Conservation (phyloP, 2,329 filamentous ascomycete species). For the Ascochyta koolunga region DNA sequence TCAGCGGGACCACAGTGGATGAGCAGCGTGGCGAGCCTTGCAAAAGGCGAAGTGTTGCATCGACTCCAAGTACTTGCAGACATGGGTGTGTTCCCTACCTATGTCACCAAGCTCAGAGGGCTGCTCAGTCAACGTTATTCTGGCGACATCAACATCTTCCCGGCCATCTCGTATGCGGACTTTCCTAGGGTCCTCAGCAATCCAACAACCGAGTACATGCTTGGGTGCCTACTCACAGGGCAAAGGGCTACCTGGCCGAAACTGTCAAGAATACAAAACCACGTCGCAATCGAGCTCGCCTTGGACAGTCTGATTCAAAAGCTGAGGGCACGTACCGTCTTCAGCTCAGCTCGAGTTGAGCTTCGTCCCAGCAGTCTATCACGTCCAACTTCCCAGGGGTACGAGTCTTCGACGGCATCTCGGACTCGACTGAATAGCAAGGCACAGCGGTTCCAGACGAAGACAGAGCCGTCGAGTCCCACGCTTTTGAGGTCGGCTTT, state of each 20-base stretch:
- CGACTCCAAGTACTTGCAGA: constrained; percentile 81
- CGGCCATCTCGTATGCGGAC: constrained; percentile 75
- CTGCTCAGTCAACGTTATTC: constrained; percentile 91
- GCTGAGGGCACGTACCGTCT: constrained; percentile 71
- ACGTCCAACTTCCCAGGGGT: constrained; percentile 36
- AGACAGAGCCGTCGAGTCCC: constrained; percentile 29
- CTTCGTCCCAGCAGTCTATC: constrained; percentile 31
- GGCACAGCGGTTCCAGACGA: constrained; percentile 26
- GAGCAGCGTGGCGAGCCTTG: constrained; percentile 70
- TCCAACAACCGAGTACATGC: constrained; percentile 85
- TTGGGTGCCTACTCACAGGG: constrained; percentile 74
- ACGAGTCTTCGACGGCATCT: constrained; percentile 19
- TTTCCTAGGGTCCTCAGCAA: constrained; percentile 81
- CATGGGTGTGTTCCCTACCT: constrained; percentile 78
- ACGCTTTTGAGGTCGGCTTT: constrained; percentile 23
- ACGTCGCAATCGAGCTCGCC: constrained; percentile 86
- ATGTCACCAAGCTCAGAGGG: constrained; percentile 77
- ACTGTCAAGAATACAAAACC: constrained; percentile 81
- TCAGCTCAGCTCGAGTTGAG: constrained; percentile 66
- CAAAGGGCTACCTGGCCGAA: constrained; percentile 93
- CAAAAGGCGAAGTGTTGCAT: constrained; percentile 80
- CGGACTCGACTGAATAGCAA: constrained; percentile 31
- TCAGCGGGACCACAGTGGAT: constrained; percentile 64
- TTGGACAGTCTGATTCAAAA: constrained; percentile 76
- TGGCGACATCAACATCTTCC: constrained; percentile 93